Conservation (phyloP, 2,329 filamentous ascomycete species). For the Parastagonospora nodorum region DNA sequence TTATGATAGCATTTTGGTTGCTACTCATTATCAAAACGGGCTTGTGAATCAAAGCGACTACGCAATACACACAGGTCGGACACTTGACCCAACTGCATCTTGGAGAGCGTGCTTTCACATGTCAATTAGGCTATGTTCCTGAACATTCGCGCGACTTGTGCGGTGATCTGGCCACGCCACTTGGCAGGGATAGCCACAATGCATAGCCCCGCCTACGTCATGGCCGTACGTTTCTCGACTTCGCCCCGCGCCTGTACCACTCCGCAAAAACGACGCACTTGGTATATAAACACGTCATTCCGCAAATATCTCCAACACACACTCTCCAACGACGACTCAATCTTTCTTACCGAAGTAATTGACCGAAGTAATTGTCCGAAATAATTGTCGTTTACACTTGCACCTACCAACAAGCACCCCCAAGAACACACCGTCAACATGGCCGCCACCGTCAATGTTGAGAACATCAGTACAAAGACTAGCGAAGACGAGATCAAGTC, state of each 20-base stretch:
- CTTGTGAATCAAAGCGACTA: background rate
- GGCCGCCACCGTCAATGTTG: conserved; percentile 78
- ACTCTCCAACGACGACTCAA: background rate
- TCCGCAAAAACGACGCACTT: conserved; percentile 11
- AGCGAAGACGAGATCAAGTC: conserved; percentile 89
- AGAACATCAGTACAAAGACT: conserved; percentile 82
- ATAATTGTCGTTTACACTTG: background rate
- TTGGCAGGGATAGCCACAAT: conserved; percentile 7
- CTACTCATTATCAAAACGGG: no score
- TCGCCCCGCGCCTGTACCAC: conserved; percentile 18
- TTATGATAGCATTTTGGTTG: no score
- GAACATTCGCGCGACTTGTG: conserved; percentile 26
- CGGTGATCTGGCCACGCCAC: conserved; percentile 15
- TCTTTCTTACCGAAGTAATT: background rate
- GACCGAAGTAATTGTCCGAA: no score
- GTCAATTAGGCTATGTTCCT: conserved; percentile 15
- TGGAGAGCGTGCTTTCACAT: conserved; percentile 9
- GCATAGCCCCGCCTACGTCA: conserved; percentile 31
- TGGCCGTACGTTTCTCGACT: conserved; percentile 10
- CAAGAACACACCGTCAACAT: conserved; percentile 40
- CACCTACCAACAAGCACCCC: background rate
- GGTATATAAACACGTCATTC: conserved; percentile 14
- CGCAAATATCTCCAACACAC: conserved; percentile 4
- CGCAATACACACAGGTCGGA: background rate
- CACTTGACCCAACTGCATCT: background rate